Evolutionary conservation across 352 stramenopile species (phyloP), one percentile per base, ranked within the genome.

Genomic region (Aphanomyces astaci): DNA sequence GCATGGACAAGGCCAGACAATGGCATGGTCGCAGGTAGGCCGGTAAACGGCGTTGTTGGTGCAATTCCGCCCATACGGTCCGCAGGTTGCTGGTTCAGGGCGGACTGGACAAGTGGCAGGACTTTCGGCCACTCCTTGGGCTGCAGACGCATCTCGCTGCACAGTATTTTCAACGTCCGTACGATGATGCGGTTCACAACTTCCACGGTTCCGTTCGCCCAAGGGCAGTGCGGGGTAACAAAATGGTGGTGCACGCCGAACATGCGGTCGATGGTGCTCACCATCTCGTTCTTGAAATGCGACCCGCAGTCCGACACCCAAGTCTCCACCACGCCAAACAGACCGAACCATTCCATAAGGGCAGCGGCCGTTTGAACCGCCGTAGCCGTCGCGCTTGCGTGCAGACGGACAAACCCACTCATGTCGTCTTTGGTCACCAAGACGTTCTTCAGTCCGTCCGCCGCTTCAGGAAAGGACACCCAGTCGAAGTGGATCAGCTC

Each of bases 401-500:
- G 27, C 1, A 66, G 30, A 1, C 43, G 48, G 0, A 66, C 39
- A 32, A 74, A 79, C 0, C 69, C 66, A 2, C 39, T 67, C 68
- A 80, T 76, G 1, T 68, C 68, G 22, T 81, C 73, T 25, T 80
- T 80, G 0, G 78, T 7, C 0, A 84, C 67, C 0, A 80, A 51
- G 0, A 81, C 57, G 28, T 80, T 75, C 49, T 76, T 73, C 0
- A 28, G 22, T 1, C 48, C 56, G 2, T 52, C 48, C 19, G 48
- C 53, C 1, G 55, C 46, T 24, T 70, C 27, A 0, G 70, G 46
- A 32, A 78, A 70, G 0, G 64, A 70, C 9, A 81, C 27, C 19
- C 71, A 81, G 17, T 80, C 73, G 22, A 81, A 83, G 25, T 81
- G 71, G 0, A 79, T 30, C 3, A 76, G 5, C 30, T 82, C 66